Evolutionary conservation across 106 monocot species (phyloP).

Genomic region (Dactylorhiza incarnata): DNA sequence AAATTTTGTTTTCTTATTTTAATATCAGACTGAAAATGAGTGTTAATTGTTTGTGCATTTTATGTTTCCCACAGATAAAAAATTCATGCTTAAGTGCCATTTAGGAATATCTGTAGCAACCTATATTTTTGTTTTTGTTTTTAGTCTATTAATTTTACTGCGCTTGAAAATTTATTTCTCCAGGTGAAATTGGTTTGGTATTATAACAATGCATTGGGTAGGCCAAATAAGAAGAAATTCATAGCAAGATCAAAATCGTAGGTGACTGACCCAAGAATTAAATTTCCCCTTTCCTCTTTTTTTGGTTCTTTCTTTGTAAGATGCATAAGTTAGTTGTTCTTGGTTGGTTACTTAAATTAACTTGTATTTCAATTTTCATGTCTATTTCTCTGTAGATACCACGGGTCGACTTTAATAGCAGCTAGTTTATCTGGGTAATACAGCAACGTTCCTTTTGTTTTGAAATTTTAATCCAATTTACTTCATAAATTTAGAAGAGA

Average conservation of each 20-base stretch:
- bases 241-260: conserved; percentile 93
- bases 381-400: conserved; percentile 52
- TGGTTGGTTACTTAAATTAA: background rate
- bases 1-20: background rate
- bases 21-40: background rate
- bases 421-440: conserved; percentile 93
- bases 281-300: background rate
- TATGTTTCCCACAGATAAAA: background rate
- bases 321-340: background rate
- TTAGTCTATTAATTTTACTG: background rate
- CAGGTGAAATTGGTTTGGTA: conserved; percentile 99
- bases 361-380: background rate
- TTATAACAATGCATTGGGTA: conserved; percentile 94
- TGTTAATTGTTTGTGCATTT: background rate
- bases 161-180: conserved; percentile 11
- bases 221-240: conserved; percentile 96
- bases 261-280: background rate
- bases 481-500: background rate
- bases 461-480: background rate
- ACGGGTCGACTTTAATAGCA: conserved; percentile 90
- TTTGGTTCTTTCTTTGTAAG: background rate
- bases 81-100: background rate
- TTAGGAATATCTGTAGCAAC: background rate
- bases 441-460: background rate
- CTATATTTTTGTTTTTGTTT: background rate